Evolutionary conservation across 768 basidiomycete species (phyloP), one percentile per base, ranked within the genome.

Genomic region (Agrocybe praecox): DNA sequence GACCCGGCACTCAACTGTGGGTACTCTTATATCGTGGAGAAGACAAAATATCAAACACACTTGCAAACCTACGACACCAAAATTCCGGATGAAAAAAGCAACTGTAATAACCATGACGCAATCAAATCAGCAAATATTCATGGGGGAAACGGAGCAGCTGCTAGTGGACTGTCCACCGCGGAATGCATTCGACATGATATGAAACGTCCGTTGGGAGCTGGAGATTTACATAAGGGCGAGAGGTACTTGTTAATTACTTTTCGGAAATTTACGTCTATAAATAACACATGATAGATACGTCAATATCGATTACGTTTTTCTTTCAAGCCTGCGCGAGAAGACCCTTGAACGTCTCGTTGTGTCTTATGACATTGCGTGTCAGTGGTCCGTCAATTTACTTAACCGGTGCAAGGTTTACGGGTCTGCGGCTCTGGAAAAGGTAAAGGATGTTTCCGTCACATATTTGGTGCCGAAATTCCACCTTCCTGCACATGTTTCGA

Each of bases 1-100:
- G 68, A 73, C 52, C 71, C 71, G 11, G 56, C 62, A 7, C 59
- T 72, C 6, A 65, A 61, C 45, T 21, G 52, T 5, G 67, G 70
- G 0, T 62, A 52, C 46, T 54, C 69, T 1, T 73, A 68, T 50
- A 60, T 69, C 23, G 63, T 70, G 6, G 68, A 65, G 22, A 61
- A 64, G 18, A 53, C 19, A 9, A 49, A 50, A 17, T 70, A 60
- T 53, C 55, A 56, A 23, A 23, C 43, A 10, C 57, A 62, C 49
- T 34, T 68, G 15, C 29, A 29, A 6, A 34, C 46, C 21, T 64
- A 58, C 44, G 58, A 50, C 12, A 47, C 53, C 0, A 45, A 33
- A 18, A 60, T 60, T n/a, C 42, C 43, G 14, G 55, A 56, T 21
- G 55, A 50, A 5, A 57, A 57, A 21, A 61, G 56, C 33, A 54